phyloP scores from a whole-genome alignment of 2,329 filamentous ascomycete species.

The Atkinsonella texensis region DNA sequence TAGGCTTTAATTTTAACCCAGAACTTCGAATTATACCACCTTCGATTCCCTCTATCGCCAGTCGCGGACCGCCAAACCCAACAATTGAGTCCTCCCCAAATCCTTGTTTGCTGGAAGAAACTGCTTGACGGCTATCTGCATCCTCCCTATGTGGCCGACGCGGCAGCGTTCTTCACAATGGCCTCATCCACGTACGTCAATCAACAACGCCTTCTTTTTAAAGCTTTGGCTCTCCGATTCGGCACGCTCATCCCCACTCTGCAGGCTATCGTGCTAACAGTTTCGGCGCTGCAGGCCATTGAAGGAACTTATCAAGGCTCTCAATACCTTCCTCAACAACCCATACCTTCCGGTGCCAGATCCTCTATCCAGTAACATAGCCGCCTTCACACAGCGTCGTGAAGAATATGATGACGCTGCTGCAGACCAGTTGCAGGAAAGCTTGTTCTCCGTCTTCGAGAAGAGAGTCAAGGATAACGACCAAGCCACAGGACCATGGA shows the following conservation, averaged over 20 bases:
- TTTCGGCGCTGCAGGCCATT: constrained; percentile 32
- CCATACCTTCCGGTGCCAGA: constrained; percentile 52
- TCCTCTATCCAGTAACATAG: constrained; percentile 48
- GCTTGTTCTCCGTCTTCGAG: constrained; percentile 55
- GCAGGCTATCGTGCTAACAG: constrained; percentile 6
- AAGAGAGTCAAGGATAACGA: constrained; percentile 47
- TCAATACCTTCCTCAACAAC: constrained; percentile 36
- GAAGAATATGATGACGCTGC: constrained; percentile 54
- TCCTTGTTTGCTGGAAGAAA: not conserved
- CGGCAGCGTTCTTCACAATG: constrained; percentile 8
- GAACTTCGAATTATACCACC: not conserved
- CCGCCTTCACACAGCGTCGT: constrained; percentile 56
- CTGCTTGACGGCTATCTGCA: not conserved
- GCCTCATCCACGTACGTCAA: constrained; percentile 16
- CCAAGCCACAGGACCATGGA: constrained; percentile 52
- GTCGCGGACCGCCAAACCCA: not conserved
- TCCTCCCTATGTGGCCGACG: constrained; percentile 1
- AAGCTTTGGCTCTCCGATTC: not conserved
- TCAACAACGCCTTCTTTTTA: not conserved
- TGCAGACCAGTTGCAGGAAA: constrained; percentile 62
- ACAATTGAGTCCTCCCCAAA: not conserved
- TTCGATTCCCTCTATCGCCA: not conserved
- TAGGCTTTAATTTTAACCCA: no score
- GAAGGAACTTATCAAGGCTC: constrained; percentile 48
- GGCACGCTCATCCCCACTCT: constrained; percentile 7